phyloP scores from a whole-genome alignment of 768 basidiomycete species.

The Cantharellus cinnabarinus region DNA sequence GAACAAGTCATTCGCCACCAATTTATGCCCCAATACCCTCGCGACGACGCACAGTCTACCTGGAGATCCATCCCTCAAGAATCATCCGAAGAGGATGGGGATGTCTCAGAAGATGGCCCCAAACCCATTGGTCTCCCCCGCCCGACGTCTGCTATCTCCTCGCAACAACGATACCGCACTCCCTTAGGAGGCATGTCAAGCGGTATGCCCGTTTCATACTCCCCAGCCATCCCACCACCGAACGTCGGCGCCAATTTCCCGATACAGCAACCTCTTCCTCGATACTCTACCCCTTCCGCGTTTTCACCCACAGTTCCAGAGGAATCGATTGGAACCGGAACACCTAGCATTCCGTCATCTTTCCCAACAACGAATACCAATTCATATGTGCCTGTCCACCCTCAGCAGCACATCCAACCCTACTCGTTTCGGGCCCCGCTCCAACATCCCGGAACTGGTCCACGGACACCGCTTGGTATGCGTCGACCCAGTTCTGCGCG shows the following conservation, averaged over 20 bases:
- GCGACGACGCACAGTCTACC: not conserved
- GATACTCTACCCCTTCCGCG: conserved; percentile 52
- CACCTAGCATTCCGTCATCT: not conserved
- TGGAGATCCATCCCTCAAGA: not conserved
- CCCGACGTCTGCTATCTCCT: not conserved
- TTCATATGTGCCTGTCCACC: conserved; percentile 1
- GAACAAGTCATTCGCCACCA: not conserved
- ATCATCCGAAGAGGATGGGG: not conserved
- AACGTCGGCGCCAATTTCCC: conserved; percentile 47
- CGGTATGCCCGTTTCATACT: conserved; percentile 1
- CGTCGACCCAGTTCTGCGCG: not conserved
- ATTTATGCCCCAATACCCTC: not conserved
- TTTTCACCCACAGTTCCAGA: conserved; percentile 18
- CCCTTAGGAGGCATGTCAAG: not conserved
- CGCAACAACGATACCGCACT: not conserved
- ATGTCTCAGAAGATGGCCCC: conserved; percentile 5
- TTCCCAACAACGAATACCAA: not conserved
- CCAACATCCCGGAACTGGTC: not conserved
- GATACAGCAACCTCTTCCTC: conserved; percentile 55
- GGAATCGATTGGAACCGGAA: not conserved
- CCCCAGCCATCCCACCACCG: conserved; percentile 1
- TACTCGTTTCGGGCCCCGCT: conserved; percentile 4
- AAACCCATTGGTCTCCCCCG: not conserved
- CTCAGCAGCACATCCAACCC: conserved; percentile 1
- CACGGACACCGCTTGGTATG: not conserved